Percentiles rank a stretch among this genome's conserved stretches.
Conservation (phyloP, 2,329 filamentous ascomycete species). For the Cordyceps cicadae region DNA sequence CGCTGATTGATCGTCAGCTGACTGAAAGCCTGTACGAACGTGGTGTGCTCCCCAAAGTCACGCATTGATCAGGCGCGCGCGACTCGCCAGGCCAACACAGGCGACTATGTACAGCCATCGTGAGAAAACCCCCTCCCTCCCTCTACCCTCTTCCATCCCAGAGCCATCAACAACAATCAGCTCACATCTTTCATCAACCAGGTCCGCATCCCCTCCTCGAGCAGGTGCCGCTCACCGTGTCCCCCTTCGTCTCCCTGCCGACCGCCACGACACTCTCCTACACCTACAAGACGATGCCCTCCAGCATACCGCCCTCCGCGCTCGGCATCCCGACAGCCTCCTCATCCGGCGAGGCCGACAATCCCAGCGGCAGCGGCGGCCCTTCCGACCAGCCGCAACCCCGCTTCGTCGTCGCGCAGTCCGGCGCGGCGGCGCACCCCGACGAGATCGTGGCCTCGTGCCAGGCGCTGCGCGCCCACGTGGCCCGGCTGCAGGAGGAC, state of each 20-base stretch:
- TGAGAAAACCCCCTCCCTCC: constrained; percentile 16
- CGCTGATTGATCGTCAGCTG: background rate
- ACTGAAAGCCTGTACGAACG: too few relatives aligned
- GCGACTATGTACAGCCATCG: constrained; percentile 27
- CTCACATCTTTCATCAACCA: background rate
- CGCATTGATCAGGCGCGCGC: background rate
- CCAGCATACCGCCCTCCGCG: constrained; percentile 58
- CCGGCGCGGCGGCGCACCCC: constrained; percentile 77
- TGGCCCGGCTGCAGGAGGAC: constrained; percentile 59
- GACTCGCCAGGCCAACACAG: background rate
- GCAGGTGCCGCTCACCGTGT: constrained; percentile 88
- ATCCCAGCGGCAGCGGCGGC: constrained; percentile 19
- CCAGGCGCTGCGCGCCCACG: constrained; percentile 65
- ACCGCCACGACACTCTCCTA: constrained; percentile 87
- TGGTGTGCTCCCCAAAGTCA: too few relatives aligned
- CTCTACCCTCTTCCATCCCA: background rate
- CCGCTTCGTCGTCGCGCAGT: constrained; percentile 68
- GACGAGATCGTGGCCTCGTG: constrained; percentile 80
- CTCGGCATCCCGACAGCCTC: constrained; percentile 29
- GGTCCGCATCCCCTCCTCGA: constrained; percentile 79
- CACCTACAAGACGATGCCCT: constrained; percentile 86
- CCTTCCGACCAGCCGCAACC: constrained; percentile 38
- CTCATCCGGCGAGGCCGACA: background rate
- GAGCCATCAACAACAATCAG: background rate
- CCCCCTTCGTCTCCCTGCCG: constrained; percentile 86